Evolutionary conservation across 208 protist species (phyloP), one percentile per base, ranked within the genome.

Genomic region (Herpetomonas samuelpessoai): DNA sequence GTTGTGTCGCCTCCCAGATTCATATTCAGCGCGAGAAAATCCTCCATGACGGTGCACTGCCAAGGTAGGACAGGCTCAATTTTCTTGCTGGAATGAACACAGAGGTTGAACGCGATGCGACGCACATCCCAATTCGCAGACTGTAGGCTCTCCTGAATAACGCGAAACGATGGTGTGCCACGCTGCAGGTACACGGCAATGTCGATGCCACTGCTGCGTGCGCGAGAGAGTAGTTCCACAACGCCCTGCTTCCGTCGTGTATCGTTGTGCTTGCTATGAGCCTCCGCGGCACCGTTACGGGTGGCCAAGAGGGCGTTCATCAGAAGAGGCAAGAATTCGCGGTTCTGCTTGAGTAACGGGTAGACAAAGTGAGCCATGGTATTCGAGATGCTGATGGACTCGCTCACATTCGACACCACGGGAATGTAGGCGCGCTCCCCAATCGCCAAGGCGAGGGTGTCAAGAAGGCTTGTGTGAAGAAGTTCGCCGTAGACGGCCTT

Each of bases 1-100:
- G 79, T 84, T 30, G 77, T 86, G 62, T 96, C 87, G 9, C 86
- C 86, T 41, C 86, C 90, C 19, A 79, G 79, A 47, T 92, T 77
- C 78, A 93, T 82, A 62, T 96, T 90, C 16, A 84, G 66, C 7
- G 76, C 66, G 10, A 92, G 38, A 51, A 84, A 96, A 57, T 74
- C 66, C 75, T 96, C 86, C 57, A 96, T 67, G 47, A 83, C 65
- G 18, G 29, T 44, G 61, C 84, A 79, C 71, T 96, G 84, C 83
- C 81, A 88, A 0, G 57, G 14, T 21, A 71, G 48, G 25, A 92
- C 76, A 12, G 67, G 71, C 52, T 86, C 81, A 10, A 81, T 54
- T 61, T 83, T 90, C 46, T 74, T 80, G 0, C 61, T 60, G 26
- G 66, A 73, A 16, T 92, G 65, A 22, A 92, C 86, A 49, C 79